Percentiles rank a stretch among this genome's conserved stretches.
Conservation (phyloP, 2,329 filamentous ascomycete species). For the Tolypocladium endophyticum region DNA sequence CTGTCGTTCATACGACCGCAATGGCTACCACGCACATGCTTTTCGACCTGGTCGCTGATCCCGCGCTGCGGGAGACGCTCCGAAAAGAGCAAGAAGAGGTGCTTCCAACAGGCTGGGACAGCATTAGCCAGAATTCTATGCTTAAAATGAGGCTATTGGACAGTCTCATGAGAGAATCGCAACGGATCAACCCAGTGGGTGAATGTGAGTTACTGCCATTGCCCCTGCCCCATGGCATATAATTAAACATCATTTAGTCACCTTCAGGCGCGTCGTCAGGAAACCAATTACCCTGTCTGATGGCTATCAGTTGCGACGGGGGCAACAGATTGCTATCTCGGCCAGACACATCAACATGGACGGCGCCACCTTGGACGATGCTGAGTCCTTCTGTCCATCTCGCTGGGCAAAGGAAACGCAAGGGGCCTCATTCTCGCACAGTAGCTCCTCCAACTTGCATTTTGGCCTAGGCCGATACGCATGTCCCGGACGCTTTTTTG, state of each 20-base stretch:
- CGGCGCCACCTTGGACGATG: background rate
- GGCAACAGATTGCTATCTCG: conserved; percentile 6
- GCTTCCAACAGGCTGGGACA: conserved; percentile 2
- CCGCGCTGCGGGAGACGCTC: conserved; percentile 1
- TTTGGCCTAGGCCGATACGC: conserved; percentile 9
- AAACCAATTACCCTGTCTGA: conserved; percentile 6
- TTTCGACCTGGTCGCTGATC: conserved; percentile 5
- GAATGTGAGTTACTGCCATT: conserved; percentile 1
- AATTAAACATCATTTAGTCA: conserved; percentile 1
- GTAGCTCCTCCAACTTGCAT: conserved; percentile 6
- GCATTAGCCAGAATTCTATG: conserved; percentile 7
- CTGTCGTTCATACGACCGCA: conserved; percentile 9
- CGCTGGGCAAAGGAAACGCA: conserved; percentile 3
- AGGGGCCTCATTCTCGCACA: conserved; percentile 4
- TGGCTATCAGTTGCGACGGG: conserved; percentile 3
- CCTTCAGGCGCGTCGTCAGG: conserved; percentile 6
- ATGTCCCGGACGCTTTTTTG: conserved; percentile 10
- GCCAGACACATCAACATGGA: conserved; percentile 6
- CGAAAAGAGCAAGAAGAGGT: conserved; percentile 3
- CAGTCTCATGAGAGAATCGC: conserved; percentile 10
- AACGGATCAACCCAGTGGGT: conserved; percentile 9
- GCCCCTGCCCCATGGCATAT: too few relatives aligned
- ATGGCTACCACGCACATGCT: conserved; percentile 9
- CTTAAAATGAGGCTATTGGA: conserved; percentile 10
- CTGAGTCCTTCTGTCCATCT: conserved; percentile 2